phyloP scores from a whole-genome alignment of 2,329 filamentous ascomycete species.

The Epichloe brachyelytri region DNA sequence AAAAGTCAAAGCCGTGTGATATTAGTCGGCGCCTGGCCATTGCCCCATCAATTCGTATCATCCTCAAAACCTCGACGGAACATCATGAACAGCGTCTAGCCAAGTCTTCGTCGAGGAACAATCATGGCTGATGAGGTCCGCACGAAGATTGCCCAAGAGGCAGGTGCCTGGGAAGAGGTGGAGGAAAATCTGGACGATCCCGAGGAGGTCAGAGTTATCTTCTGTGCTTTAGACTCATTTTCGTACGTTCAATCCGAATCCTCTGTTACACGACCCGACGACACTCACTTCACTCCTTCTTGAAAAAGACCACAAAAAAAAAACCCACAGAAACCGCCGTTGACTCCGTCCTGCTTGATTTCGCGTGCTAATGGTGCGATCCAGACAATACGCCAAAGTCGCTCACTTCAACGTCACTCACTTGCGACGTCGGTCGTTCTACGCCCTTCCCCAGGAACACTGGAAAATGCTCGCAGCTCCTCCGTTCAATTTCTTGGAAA shows the following conservation, averaged over 20 bases:
- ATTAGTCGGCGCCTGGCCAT: neutral
- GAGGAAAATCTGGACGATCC: slow-evolving; percentile 58
- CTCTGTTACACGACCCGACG: no score
- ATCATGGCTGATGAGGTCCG: slow-evolving; percentile 1
- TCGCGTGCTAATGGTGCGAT: neutral
- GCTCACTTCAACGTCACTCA: slow-evolving; percentile 89
- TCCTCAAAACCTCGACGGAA: neutral
- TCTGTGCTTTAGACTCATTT: slow-evolving; percentile 78
- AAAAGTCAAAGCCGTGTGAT: neutral
- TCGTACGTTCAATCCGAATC: slow-evolving; percentile 42
- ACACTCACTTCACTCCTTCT: no score
- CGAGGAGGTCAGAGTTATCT: slow-evolving; percentile 70
- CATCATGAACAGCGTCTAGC: slow-evolving; percentile 1
- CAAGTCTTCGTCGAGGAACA: neutral
- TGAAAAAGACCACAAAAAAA: no score
- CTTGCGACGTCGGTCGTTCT: slow-evolving; percentile 81
- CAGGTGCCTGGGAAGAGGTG: slow-evolving; percentile 43
- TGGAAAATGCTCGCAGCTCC: slow-evolving; percentile 70
- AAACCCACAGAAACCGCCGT: no score
- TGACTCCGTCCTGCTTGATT: neutral
- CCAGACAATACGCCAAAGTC: slow-evolving; percentile 69
- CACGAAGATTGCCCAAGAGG: slow-evolving; percentile 9
- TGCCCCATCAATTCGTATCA: neutral
- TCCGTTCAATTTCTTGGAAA: slow-evolving; percentile 73
- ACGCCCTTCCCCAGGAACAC: slow-evolving; percentile 72